phyloP scores from a whole-genome alignment of 768 basidiomycete species.

The Mycena rebaudengoi region DNA sequence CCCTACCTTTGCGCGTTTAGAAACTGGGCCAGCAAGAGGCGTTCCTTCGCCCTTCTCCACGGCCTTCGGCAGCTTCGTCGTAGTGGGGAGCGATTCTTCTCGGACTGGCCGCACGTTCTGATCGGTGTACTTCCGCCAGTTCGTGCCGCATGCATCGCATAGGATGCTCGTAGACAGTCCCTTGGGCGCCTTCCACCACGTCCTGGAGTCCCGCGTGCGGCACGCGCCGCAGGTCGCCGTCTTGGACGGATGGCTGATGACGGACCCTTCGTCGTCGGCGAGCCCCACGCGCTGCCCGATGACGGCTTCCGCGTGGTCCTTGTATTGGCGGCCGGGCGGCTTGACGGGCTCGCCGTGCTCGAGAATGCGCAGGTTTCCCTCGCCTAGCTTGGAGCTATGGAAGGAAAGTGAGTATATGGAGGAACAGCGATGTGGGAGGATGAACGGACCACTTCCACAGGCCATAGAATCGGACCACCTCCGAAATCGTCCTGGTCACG shows the following conservation, averaged over 20 bases:
- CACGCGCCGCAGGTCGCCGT: conserved; percentile 83
- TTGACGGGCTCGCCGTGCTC: conserved; percentile 45
- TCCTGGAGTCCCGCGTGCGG: conserved; percentile 77
- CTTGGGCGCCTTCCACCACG: conserved; percentile 95
- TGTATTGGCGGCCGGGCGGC: conserved; percentile 47
- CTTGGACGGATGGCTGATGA: conserved; percentile 65
- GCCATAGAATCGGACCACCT: conserved; percentile 85
- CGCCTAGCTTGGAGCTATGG: conserved; percentile 70
- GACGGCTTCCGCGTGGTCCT: conserved; percentile 46
- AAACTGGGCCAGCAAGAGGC: conserved; percentile 52
- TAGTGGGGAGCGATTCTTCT: conserved; percentile 64
- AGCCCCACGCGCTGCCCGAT: conserved; percentile 59
- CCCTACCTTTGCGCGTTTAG: conserved; percentile 56
- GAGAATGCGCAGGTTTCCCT: conserved; percentile 67
- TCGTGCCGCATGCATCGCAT: conserved; percentile 86
- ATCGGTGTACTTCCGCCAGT: conserved; percentile 95
- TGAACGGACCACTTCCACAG: conserved; percentile 82
- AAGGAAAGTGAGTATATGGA: conserved; percentile 15
- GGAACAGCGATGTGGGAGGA: not conserved
- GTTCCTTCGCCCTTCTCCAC: conserved; percentile 75
- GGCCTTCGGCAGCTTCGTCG: conserved; percentile 59
- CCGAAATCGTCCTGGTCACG: conserved; percentile 70
- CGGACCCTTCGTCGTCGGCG: conserved; percentile 81
- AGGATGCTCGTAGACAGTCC: conserved; percentile 80
- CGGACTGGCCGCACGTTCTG: conserved; percentile 79